Conservation (phyloP, 2,329 filamentous ascomycete species). For the Daldinia eschscholtzii region DNA sequence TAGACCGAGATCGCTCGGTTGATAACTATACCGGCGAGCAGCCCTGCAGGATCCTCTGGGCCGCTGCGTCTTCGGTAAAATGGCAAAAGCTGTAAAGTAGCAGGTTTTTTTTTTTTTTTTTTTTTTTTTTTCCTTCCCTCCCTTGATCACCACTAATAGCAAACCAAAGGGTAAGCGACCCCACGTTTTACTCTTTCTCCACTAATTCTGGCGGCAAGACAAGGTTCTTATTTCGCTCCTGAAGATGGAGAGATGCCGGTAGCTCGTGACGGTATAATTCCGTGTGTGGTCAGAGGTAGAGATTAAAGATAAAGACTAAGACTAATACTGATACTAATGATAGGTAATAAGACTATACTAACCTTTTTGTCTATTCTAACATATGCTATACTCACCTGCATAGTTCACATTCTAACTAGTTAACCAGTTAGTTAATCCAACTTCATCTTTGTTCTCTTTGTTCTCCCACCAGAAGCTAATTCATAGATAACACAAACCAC, state of each 20-base stretch:
- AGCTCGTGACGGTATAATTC: background rate
- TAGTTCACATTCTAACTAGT: background rate
- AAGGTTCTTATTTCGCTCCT: constrained; percentile 3
- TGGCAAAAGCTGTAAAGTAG: constrained; percentile 19
- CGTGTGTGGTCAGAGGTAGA: background rate
- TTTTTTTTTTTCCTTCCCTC: no score
- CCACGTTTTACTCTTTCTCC: constrained; percentile 30
- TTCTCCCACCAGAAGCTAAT: background rate
- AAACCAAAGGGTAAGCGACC: constrained; percentile 33
- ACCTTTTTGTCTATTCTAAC: background rate
- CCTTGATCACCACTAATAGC: constrained; percentile 24
- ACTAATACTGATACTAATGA: constrained; percentile 1
- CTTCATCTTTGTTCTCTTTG: background rate
- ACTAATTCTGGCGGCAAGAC: constrained; percentile 11
- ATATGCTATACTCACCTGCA: background rate
- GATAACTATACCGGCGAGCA: constrained; percentile 21
- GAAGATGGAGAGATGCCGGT: constrained; percentile 14
- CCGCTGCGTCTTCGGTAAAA: constrained; percentile 34
- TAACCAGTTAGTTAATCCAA: background rate
- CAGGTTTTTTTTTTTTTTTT: background rate
- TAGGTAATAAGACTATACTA: background rate
- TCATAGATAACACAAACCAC: background rate
- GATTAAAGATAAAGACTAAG: background rate
- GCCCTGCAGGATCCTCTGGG: background rate
- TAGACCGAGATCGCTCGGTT: constrained; percentile 31